These are phyloP conservation scores for Yamadazyma triangularis DNA, from an alignment of 1,139 yeast genomes.

Conservation along the genomic window DNA sequence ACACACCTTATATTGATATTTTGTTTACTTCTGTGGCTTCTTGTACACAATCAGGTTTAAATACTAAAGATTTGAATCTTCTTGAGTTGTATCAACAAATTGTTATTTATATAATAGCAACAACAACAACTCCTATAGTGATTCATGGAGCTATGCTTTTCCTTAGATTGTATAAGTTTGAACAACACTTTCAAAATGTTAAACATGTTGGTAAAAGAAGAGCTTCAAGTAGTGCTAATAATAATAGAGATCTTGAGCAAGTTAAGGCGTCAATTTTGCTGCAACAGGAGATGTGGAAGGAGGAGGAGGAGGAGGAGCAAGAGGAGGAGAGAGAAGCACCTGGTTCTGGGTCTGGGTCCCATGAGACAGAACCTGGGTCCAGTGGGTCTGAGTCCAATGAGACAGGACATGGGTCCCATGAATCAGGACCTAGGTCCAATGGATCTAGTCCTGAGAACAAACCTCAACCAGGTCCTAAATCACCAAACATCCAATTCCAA, in stretches of 20 bases:
- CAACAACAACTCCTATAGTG: conserved; percentile 80
- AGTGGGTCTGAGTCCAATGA: conserved; percentile 36
- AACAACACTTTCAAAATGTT: conserved; percentile 79
- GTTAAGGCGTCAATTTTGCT: conserved; percentile 9
- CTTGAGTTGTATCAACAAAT: conserved; percentile 75
- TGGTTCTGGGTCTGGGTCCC: conserved; percentile 33
- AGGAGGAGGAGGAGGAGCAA: conserved; percentile 13
- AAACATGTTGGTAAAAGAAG: conserved; percentile 73
- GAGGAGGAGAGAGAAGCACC: conserved; percentile 18
- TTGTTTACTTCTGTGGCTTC: conserved; percentile 74
- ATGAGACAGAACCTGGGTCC: conserved; percentile 31
- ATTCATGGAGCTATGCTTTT: conserved; percentile 79
- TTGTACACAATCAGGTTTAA: conserved; percentile 88
- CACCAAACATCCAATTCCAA: conserved; percentile 6
- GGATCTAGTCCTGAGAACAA: too few species aligned
- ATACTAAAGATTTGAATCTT: conserved; percentile 64
- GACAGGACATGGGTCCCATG: too few species aligned
- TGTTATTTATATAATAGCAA: conserved; percentile 52
- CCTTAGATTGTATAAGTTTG: conserved; percentile 83
- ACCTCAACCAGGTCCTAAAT: conserved; percentile 5
- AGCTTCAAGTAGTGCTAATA: conserved; percentile 39
- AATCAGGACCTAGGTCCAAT: too few species aligned
- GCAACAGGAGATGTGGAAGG: conserved; percentile 10
- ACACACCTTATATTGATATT: conserved; percentile 70
- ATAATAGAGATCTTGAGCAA: conserved; percentile 5